Evolutionary conservation across 805 yeast species (phyloP), one percentile per base, ranked within the genome.

Genomic region (Komagataella kurtzmanii): DNA sequence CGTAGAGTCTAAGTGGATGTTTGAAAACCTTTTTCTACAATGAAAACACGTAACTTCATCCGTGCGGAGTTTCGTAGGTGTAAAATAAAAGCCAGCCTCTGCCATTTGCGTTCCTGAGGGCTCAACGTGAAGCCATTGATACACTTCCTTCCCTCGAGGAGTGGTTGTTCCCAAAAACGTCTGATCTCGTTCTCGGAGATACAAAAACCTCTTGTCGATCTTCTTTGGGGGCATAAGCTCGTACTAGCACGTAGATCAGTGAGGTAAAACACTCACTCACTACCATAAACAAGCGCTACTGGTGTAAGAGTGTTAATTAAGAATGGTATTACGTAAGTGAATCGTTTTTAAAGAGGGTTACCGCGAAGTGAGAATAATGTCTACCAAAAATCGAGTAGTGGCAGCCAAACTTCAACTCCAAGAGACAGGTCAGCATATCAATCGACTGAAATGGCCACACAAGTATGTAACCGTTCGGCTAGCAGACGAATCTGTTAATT

Each of bases 11-110:
- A 19, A 45, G 30, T 44, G 52, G 47, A 44, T 17, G 18, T 18
- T 24, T 14, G 45, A 10, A 6, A 45, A 24, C 90, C 82, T 73
- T 52, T 68, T 68, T 24, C 72, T 66, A 63, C 91, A 85, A 58
- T 71, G 67, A 51, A 73, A 74, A 63, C 91, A 85, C 14, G 79
- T 71, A 7, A 77, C 77, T 50, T 79, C 72, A 57, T 79, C 82
- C 3, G 59, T 64, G 47, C 70, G 65, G 36, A 67, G 64, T 50
- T 71, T 67, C 10, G 70, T 67, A 36, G 81, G 89, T 49, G 74
- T 72, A 62, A 67, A 84, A 64, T 68, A 78, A 66, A 84, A 79
- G 0, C 91, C 90, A 17, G 77, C 72, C 49, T 68, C 68, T 1
- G 82, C 82, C 68, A 83, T 59, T 24, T 60, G 49, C 18, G 19